phyloP scores from a whole-genome alignment of 2,329 filamentous ascomycete genomes.

The Capronia americana region DNA sequence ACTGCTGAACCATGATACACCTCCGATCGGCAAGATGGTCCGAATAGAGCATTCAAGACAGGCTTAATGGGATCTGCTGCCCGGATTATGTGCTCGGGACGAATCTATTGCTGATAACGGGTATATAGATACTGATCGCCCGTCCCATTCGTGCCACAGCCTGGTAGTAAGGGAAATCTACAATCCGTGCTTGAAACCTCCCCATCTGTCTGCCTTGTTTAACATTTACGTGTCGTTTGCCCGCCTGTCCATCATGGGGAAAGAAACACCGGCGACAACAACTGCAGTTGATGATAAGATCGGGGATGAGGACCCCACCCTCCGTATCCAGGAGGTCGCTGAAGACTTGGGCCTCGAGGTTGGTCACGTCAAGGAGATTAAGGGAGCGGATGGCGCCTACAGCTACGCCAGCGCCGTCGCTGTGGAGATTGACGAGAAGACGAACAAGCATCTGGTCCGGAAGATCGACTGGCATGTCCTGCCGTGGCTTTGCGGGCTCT shows the following conservation, averaged over 20 bases:
- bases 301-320: constrained; percentile 3
- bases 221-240: background rate
- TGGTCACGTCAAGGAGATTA: constrained; percentile 16
- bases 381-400: constrained; percentile 16
- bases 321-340: constrained; percentile 7
- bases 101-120: constrained; percentile 1
- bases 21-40: background rate
- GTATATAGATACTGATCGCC: constrained; percentile 15
- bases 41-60: background rate
- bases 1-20: background rate
- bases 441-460: constrained; percentile 12
- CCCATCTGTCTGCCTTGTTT: background rate
- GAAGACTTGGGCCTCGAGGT: constrained; percentile 14
- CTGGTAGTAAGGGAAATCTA: background rate
- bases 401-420: constrained; percentile 11
- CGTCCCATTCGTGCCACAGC: background rate
- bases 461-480: constrained; percentile 17
- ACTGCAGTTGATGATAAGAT: constrained; percentile 6
- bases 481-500: constrained; percentile 12
- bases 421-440: constrained; percentile 14
- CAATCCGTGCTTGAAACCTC: constrained; percentile 4
- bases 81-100: too few relatives aligned
- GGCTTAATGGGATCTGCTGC: too few relatives aligned
- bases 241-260: constrained; percentile 10
- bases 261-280: constrained; percentile 6